phyloP scores from a whole-genome alignment of 306 rosid genomes.

The Malus orientalis region DNA sequence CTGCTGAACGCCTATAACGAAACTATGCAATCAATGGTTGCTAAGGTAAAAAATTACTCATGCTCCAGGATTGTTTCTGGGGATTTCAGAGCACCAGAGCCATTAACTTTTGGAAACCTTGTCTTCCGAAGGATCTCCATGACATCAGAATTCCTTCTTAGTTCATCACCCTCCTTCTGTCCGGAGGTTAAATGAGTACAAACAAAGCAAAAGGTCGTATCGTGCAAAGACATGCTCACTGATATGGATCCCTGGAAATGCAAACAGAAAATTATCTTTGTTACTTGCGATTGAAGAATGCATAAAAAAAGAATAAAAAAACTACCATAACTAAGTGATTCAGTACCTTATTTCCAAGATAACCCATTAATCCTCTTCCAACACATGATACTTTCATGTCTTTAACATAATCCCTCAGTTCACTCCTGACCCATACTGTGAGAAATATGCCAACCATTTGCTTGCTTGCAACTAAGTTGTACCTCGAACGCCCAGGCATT shows the following conservation, averaged over 20 bases:
- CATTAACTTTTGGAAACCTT: slow-evolving; percentile 84
- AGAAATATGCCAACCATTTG: slow-evolving; percentile 99
- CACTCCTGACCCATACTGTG: slow-evolving; percentile 93
- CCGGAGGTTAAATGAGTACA: slow-evolving; percentile 96
- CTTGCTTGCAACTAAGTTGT: slow-evolving; percentile 95
- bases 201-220: slow-evolving; percentile 91
- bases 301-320: not conserved
- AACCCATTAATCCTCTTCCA: slow-evolving; percentile 99
- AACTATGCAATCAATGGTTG: not conserved
- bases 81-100: slow-evolving; percentile 60
- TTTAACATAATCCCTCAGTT: slow-evolving; percentile 70
- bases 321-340: not conserved
- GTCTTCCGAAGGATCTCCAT: slow-evolving; percentile 93
- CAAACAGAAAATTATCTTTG: slow-evolving; percentile 19
- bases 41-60: slow-evolving; percentile 58
- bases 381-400: slow-evolving; percentile 96
- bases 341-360: slow-evolving; percentile 94
- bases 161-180: slow-evolving; percentile 96
- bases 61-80: slow-evolving; percentile 96
- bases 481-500: slow-evolving; percentile 75
- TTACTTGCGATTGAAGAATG: not conserved
- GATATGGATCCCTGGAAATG: slow-evolving; percentile 90
- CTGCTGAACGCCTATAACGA: not conserved
- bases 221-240: slow-evolving; percentile 89
- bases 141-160: slow-evolving; percentile 90